Evolutionary conservation across 164 flowering plant genomes (phyloP).

Genomic region (Sedum album): DNA sequence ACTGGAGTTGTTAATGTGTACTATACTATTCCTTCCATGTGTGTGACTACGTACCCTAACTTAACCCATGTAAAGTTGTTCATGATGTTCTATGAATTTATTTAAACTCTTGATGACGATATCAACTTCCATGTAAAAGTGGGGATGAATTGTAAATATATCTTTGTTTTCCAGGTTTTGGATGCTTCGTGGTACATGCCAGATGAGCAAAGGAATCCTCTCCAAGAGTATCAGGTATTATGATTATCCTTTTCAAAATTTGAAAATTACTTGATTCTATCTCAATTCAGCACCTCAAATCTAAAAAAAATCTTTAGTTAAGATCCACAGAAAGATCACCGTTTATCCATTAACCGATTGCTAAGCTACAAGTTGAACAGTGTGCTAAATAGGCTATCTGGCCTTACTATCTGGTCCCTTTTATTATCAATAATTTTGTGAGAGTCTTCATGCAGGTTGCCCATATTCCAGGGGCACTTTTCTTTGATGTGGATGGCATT

Average conservation of each 20-base stretch:
- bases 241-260: background rate
- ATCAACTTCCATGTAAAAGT: background rate
- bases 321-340: too few species aligned
- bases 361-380: background rate
- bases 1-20: too few species aligned
- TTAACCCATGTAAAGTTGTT: too few species aligned
- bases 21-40: too few species aligned
- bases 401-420: background rate
- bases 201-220: conserved; percentile 87
- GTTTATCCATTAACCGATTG: too few species aligned
- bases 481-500: conserved; percentile 94
- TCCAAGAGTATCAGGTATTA: conserved; percentile 91
- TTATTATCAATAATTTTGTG: background rate
- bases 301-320: background rate
- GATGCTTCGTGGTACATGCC: conserved; percentile 99
- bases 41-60: too few species aligned
- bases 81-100: background rate
- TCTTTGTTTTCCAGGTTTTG: conserved; percentile 44
- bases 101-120: background rate
- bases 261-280: background rate
- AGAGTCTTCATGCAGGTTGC: conserved; percentile 55
- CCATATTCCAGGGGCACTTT: conserved; percentile 96
- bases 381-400: background rate
- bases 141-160: background rate
- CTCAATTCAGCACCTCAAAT: background rate